phyloP scores from a whole-genome alignment of 2,329 filamentous ascomycete genomes.

The Ascochyta clinopodiicola region DNA sequence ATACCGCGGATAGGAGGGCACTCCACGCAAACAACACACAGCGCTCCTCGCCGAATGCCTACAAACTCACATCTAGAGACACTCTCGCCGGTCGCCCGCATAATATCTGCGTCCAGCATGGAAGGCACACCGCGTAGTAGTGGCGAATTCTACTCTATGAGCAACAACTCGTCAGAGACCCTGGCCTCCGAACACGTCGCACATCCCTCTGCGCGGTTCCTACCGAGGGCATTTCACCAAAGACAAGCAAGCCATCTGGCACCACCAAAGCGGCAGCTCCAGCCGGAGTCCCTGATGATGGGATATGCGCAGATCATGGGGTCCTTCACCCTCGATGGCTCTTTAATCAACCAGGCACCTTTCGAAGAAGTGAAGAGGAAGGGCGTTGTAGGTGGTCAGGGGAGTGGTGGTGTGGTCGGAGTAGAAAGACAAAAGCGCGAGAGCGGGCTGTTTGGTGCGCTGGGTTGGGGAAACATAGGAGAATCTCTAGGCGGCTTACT shows the following conservation, averaged over 20 bases:
- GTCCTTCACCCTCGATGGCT: constrained; percentile 89
- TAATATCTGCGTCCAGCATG: constrained; percentile 79
- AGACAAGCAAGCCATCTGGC: constrained; percentile 40
- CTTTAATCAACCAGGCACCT: constrained; percentile 83
- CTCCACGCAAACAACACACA: constrained; percentile 22
- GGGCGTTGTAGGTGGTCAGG: constrained; percentile 83
- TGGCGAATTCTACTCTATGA: constrained; percentile 91
- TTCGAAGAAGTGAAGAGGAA: constrained; percentile 98
- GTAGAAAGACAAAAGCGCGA: constrained; percentile 76
- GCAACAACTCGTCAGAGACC: constrained; percentile 94
- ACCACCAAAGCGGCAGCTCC: constrained; percentile 40
- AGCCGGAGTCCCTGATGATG: constrained; percentile 91
- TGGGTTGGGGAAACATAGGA: constrained; percentile 88
- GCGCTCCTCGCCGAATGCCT: constrained; percentile 19
- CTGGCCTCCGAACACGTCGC: constrained; percentile 82
- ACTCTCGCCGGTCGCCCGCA: constrained; percentile 67
- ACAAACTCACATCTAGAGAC: constrained; percentile 60
- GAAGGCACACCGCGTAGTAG: constrained; percentile 84
- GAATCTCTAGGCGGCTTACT: constrained; percentile 87
- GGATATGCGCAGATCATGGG: constrained; percentile 94
- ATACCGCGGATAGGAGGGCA: constrained; percentile 28
- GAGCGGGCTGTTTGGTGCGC: constrained; percentile 78
- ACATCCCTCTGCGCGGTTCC: constrained; percentile 57
- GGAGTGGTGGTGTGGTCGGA: constrained; percentile 82
- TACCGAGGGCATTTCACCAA: constrained; percentile 45